A percentile compares a stretch with the other conserved stretches of the same genome.
Conservation (phyloP, 2,329 filamentous ascomycete genomes). For the Lasiodiplodia hormozganensis region DNA sequence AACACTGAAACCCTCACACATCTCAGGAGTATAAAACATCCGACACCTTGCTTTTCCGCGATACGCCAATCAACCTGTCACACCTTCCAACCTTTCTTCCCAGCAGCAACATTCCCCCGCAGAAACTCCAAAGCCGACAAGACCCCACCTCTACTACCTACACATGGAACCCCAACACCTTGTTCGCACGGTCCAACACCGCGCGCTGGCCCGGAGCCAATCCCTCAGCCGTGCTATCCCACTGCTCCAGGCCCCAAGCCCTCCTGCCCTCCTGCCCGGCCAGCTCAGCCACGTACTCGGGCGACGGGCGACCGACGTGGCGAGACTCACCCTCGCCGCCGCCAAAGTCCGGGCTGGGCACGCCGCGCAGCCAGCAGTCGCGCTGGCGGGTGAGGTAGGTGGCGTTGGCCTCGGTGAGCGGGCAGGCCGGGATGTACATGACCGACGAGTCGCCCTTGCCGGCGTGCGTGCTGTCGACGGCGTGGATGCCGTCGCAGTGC, state of each 20-base stretch:
- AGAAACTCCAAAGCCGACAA: too few relatives aligned
- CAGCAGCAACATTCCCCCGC: too few relatives aligned
- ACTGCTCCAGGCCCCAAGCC: slow-evolving; percentile 62
- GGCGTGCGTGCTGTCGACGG: slow-evolving; percentile 79
- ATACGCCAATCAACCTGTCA: neutral
- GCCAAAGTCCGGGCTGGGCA: slow-evolving; percentile 57
- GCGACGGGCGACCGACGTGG: slow-evolving; percentile 51
- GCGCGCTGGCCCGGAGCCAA: neutral
- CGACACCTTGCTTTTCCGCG: too few relatives aligned
- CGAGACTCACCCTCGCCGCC: slow-evolving; percentile 68
- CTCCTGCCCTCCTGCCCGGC: slow-evolving; percentile 57
- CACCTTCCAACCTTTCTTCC: neutral
- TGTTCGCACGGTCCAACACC: slow-evolving; percentile 14
- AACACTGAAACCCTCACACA: too few relatives aligned
- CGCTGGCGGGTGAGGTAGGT: slow-evolving; percentile 74
- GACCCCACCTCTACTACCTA: neutral
- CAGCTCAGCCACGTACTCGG: slow-evolving; percentile 47
- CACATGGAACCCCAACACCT: slow-evolving; percentile 23
- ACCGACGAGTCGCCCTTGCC: slow-evolving; percentile 80
- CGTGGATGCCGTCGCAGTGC: slow-evolving; percentile 84
- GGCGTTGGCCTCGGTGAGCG: slow-evolving; percentile 77
- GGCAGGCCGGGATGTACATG: slow-evolving; percentile 87
- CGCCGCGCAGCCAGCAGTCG: slow-evolving; percentile 71
- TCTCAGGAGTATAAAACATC: too few relatives aligned
- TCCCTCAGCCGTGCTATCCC: slow-evolving; percentile 46